Percentiles rank a stretch among this genome's conserved stretches.
Conservation (phyloP, 106 monocot species). For the Triglochin maritima region DNA sequence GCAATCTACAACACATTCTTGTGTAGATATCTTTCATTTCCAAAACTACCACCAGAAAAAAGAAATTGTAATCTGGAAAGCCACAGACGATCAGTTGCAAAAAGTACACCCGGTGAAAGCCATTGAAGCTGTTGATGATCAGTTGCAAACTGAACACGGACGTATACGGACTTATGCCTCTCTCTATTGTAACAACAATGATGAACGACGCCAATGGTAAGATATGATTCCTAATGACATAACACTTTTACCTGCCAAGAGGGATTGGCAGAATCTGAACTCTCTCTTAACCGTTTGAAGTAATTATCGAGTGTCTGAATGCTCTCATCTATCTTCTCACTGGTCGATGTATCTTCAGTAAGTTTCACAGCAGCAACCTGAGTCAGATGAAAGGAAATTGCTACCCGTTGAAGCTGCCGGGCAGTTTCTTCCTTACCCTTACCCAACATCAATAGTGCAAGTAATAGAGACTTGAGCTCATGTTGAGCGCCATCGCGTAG, state of each 20-base stretch:
- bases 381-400: constrained; percentile 39
- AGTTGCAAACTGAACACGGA: no score
- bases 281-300: constrained; percentile 18
- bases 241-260: constrained; percentile 24
- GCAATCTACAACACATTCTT: no score
- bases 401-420: constrained; percentile 45
- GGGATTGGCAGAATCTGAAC: background rate
- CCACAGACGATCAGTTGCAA: no score
- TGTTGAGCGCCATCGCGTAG: constrained; percentile 21
- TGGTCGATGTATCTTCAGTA: constrained; percentile 53
- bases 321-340: constrained; percentile 44
- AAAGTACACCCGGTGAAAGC: no score
- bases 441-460: constrained; percentile 45
- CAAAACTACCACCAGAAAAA: no score
- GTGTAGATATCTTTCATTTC: no score
- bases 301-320: constrained; percentile 66
- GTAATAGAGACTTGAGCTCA: constrained; percentile 55
- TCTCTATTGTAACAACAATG: no score
- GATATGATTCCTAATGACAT: background rate
- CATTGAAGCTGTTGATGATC: no score
- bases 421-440: constrained; percentile 51
- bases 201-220: background rate
- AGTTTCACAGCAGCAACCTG: constrained; percentile 70
- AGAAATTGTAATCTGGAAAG: no score
- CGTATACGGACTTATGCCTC: no score